phyloP scores from a whole-genome alignment of 495 filamentous ascomycete genomes.

The Podospora appendiculata region DNA sequence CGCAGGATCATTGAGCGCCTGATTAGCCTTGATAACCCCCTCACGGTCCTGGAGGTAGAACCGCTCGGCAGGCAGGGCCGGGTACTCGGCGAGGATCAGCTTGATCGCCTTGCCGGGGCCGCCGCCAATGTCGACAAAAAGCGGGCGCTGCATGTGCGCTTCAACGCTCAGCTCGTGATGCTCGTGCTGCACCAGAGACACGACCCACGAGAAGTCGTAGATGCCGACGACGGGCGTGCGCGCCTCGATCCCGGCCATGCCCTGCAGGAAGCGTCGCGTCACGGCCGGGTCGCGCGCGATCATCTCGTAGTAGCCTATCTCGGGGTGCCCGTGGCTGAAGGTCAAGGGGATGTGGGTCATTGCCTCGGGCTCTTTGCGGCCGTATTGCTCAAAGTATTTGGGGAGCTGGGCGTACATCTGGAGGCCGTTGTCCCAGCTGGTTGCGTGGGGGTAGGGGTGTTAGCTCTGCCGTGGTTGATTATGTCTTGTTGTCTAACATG shows the following conservation, averaged over 20 bases:
- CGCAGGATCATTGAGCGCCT: slow-evolving; percentile 4
- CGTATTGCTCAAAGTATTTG: slow-evolving; percentile 10
- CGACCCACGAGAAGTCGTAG: slow-evolving; percentile 11
- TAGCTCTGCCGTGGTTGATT: background rate
- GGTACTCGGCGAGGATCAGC: slow-evolving; percentile 22
- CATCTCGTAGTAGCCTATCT: slow-evolving; percentile 4
- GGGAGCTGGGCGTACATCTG: background rate
- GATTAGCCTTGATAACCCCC: slow-evolving; percentile 20
- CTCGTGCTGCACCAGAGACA: background rate
- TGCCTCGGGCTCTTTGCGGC: slow-evolving; percentile 10
- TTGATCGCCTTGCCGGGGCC: slow-evolving; percentile 34
- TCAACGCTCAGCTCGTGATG: no score
- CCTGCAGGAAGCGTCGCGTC: background rate
- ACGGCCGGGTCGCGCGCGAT: background rate
- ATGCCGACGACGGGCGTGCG: slow-evolving; percentile 3
- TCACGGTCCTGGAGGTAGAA: slow-evolving; percentile 34
- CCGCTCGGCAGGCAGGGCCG: slow-evolving; percentile 18
- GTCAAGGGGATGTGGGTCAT: slow-evolving; percentile 1
- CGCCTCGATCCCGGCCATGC: background rate
- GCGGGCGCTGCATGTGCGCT: slow-evolving; percentile 1
- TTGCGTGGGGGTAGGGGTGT: background rate
- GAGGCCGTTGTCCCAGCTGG: slow-evolving; percentile 6
- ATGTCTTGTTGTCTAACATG: background rate
- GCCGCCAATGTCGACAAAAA: slow-evolving; percentile 40
- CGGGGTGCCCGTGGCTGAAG: slow-evolving; percentile 4